Evolutionary conservation across 495 filamentous ascomycete species (phyloP), one percentile per base, ranked within the genome.

Genomic region (Aspergillus coremiiformis): DNA sequence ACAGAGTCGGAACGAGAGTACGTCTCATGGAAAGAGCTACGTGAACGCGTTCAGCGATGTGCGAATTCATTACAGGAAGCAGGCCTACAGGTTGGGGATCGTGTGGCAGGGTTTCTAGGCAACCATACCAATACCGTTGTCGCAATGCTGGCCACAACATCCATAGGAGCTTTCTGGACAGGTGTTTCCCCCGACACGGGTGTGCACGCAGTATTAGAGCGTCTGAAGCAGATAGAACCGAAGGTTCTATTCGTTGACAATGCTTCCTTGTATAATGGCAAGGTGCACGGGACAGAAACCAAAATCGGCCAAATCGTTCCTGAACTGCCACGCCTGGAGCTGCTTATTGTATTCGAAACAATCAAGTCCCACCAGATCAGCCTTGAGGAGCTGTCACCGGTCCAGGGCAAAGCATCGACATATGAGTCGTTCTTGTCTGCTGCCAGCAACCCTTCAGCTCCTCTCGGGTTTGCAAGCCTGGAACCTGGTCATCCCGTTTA

Each of bases 111-210:
- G 11, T 94, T 87, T 58, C 80, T 95, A 21, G 90, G 87, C 4
- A 96, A 96, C 63, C 90, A 95, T 61, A 76, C 77, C 11, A 84
- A 91, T 57, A 83, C 90, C 0, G 73, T 96, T 10, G 80, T 95
- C n/a, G 86, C 85, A 11, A 89, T 95, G 84, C 77, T 96, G 29
- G 85, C 88, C 12, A 78, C 86, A 10, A 80, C 88, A 3, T 81
- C 87, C 2, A 66, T 95, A 11, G 90, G 90, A 17, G 89, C 86
- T n/a, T 79, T 92, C 37, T 96, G 90, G 90, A 92, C 90, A 0
- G 87, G 87, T 2, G 84, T 94, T 39, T 91, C 86, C 55, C 86
- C 88, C 0, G 89, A 94, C 63, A 90, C 81, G 26, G 89, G 89
- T n/a, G 78, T 83, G 5, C 80, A 84, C 59, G 84, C 83, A 5